phyloP scores from a whole-genome alignment of 148 eudicot species.

The Cornus kousa region DNA sequence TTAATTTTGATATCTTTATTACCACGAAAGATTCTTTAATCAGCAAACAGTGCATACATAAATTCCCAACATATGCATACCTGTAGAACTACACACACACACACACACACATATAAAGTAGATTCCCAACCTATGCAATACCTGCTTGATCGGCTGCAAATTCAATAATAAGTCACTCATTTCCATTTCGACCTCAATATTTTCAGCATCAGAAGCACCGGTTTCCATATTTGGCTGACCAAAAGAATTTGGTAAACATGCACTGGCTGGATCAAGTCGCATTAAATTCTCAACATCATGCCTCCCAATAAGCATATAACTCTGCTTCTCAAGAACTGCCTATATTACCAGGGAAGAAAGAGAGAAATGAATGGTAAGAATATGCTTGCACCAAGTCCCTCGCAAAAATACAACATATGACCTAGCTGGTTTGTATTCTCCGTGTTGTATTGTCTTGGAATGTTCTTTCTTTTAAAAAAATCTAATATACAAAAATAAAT shows the following conservation, averaged over 20 bases:
- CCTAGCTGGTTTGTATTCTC: too few species aligned
- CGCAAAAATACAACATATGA: too few species aligned
- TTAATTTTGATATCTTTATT: not conserved
- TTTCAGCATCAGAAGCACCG: slow-evolving; percentile 63
- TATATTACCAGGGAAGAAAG: slow-evolving; percentile 16
- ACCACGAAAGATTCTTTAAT: not conserved
- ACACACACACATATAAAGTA: not conserved
- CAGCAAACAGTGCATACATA: not conserved
- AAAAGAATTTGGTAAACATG: slow-evolving; percentile 63
- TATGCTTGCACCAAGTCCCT: slow-evolving; percentile 5
- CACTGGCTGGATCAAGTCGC: slow-evolving; percentile 87
- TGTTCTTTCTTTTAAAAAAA: too few species aligned
- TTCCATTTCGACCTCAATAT: slow-evolving; percentile 62
- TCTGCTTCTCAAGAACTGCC: slow-evolving; percentile 99
- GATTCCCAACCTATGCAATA: slow-evolving; percentile 19
- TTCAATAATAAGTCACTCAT: slow-evolving; percentile 75
- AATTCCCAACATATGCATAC: not conserved
- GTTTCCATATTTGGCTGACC: slow-evolving; percentile 31
- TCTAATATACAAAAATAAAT: too few species aligned
- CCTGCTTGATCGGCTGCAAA: slow-evolving; percentile 96
- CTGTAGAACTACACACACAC: not conserved
- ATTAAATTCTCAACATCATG: slow-evolving; percentile 90
- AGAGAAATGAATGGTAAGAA: not conserved
- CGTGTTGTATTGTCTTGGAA: too few species aligned
- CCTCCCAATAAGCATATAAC: slow-evolving; percentile 98